A percentile compares a stretch with the other conserved stretches of the same genome.
These are phyloP conservation scores for Trichocomaceae sp. DNA, from an alignment of 2,329 filamentous ascomycete genomes.

Conservation along the genomic window DNA sequence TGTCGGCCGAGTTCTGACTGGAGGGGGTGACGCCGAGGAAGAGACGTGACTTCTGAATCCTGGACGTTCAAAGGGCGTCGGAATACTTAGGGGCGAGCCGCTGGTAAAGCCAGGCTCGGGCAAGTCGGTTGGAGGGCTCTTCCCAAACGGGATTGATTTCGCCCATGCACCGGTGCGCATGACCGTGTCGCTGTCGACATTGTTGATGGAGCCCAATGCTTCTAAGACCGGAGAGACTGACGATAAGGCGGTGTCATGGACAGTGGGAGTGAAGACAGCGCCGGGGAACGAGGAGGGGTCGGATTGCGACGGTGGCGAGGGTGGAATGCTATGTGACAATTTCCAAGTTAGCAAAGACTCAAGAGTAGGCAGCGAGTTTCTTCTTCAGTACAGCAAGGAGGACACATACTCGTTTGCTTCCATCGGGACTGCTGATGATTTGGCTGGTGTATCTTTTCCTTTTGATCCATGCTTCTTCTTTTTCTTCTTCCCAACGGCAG, in stretches of 20 bases:
- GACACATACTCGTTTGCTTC: slow-evolving; percentile 31
- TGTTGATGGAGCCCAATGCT: slow-evolving; percentile 28
- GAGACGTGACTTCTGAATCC: slow-evolving; percentile 33
- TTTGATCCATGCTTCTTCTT: slow-evolving; percentile 36
- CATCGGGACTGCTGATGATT: slow-evolving; percentile 25
- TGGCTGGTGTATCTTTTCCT: slow-evolving; percentile 31
- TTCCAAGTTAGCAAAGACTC: slow-evolving; percentile 12
- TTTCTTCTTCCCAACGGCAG: slow-evolving; percentile 26
- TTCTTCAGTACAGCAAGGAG: too few relatives aligned
- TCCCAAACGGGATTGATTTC: slow-evolving; percentile 39
- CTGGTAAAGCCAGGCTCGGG: slow-evolving; percentile 29
- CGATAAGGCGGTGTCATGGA: slow-evolving; percentile 20
- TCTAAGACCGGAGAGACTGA: slow-evolving; percentile 33
- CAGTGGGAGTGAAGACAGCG: slow-evolving; percentile 20
- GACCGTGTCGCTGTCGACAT: slow-evolving; percentile 28
- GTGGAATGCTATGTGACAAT: slow-evolving; percentile 20
- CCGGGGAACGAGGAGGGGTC: slow-evolving; percentile 29
- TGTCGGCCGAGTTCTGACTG: slow-evolving; percentile 34
- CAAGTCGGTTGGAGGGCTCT: slow-evolving; percentile 37
- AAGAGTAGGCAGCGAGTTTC: too few relatives aligned
- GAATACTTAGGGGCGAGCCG: slow-evolving; percentile 36
- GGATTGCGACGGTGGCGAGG: slow-evolving; percentile 21
- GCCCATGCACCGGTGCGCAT: slow-evolving; percentile 40
- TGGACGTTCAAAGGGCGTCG: slow-evolving; percentile 31
- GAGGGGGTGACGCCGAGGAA: slow-evolving; percentile 39